Evolutionary conservation across 2,329 filamentous ascomycete genomes (phyloP), one percentile per base, ranked within the genome.

Genomic region (Neonectria faginata): DNA sequence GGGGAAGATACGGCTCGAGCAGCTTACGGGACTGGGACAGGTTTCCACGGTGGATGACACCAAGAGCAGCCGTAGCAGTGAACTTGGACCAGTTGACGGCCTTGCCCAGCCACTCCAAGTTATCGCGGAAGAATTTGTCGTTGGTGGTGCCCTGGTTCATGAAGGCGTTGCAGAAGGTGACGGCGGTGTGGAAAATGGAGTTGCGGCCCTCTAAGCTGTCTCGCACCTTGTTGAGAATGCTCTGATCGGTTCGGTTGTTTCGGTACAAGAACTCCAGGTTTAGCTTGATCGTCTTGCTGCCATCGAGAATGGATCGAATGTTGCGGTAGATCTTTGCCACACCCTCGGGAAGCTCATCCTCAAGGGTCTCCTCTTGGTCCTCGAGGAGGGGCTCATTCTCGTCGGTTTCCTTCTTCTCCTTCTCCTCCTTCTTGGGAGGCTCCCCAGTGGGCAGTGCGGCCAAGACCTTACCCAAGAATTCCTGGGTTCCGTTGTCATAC

Each of bases 41-140:
- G 79, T 99, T 99, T 60, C 96, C 96, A 50, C 94, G 91, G 79
- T 99, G 96, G 67, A 99, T 97, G 56, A 98, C 96, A 79, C 96
- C 96, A 6, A 99, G 85, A 8, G 96, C 96, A 61, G 96, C 96
- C 5, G 96, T 99, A 14, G 96, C 96, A 0, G 96, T 97, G 78
- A 99, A 99, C 79, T 99, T 99, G 66, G 94, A 97, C 96, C 96
- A 99, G 83, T 99, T 99, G 52, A 98, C 94, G 27, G 96, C 96
- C 84, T 98, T 99, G 65, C 95, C 94, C 3, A 99, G 83, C 96
- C 96, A 99, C 70, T 99, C 96, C 25, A 99, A 82, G 77, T 99
- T 99, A 76, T 98, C 94, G 8, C 97, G 89, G 88, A 99, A 98
- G 83, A 99, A 99, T 75, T 95, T 97, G 81, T 99, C 96, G 74